These are phyloP conservation scores for Solanum dulcamara DNA, from an alignment of 257 asterid genomes.

Conservation along the genomic window DNA sequence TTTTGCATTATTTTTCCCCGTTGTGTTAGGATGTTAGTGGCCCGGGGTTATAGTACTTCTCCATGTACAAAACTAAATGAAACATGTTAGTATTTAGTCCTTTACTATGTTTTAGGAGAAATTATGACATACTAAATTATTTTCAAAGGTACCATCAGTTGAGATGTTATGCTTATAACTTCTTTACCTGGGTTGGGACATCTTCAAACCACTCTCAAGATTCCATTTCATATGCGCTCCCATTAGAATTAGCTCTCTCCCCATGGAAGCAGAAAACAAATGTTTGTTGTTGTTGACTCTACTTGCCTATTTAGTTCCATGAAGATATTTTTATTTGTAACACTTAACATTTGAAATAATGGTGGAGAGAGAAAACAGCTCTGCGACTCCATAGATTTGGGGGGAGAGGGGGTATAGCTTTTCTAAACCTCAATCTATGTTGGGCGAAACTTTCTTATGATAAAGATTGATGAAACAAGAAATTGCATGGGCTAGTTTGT, in stretches of 20 bases:
- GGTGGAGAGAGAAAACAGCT: not conserved
- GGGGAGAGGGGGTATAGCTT: not conserved
- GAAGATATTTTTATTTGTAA: not conserved
- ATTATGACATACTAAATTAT: not conserved
- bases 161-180: not conserved
- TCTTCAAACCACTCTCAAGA: not conserved
- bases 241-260: not conserved
- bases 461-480: not conserved
- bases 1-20: not conserved
- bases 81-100: not conserved
- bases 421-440: not conserved
- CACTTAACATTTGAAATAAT: not conserved
- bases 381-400: not conserved
- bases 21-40: not conserved
- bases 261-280: not conserved
- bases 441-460: not conserved
- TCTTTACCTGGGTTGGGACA: not conserved
- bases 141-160: not conserved
- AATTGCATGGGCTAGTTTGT: not conserved
- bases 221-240: not conserved
- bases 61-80: not conserved
- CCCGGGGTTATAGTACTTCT: not conserved
- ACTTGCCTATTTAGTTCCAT: not conserved
- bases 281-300: not conserved
- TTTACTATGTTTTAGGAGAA: not conserved